Base-by-base conservation (phyloP, 257 asterid species). In the Vinca minor region DNA sequence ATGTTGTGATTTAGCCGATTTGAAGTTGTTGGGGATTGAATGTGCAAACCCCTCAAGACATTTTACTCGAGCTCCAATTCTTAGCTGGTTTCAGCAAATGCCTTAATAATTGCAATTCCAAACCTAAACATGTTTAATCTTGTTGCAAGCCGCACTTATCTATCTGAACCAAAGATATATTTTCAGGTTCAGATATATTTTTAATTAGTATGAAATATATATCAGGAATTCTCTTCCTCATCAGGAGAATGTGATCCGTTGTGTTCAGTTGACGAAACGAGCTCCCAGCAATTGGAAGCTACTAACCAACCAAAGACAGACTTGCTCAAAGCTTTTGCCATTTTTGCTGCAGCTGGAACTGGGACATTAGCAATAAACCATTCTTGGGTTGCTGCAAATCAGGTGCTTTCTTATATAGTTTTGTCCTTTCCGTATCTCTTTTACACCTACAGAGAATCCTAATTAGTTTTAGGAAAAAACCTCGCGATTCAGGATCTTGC, bases 361-460 rank as follows among this genome's bases (percentile, higher is more conserved):
- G 98, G 96, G 48, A 76, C 96, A 14, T 38, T 92, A 38, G 98
- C 96, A 18, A 89, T 92, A 61, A 92, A 89, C 75, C 97, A 89
- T 74, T 84, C 96, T 32, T 92, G 97, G 97, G 97, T 92, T 54
- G 95, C 97, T 50, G 95, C 77, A 65, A 82, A 92, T 76, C 98
- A 92, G 96, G 98, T 89, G 76, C 67, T 25, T 69, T 52, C 25
- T 54, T 63, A 28, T 71, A 25, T 68, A 61, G 52, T 55, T 36
- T 32, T 50, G 20, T 67, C 50, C 28, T 41, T 75, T 57, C 62
- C 26, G 14, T n/a, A 31, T 18, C 60, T 45, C 36, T 64, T 36
- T 41, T 50, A 56, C 6, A 5, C 36, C 44, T 73, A 41, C 29
- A 29, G 60, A 34, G 7, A 66, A 31, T 44, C 57, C 31, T 65